phyloP scores from a whole-genome alignment of 2,329 filamentous ascomycete genomes.

The Epichloe brachyelytri region DNA sequence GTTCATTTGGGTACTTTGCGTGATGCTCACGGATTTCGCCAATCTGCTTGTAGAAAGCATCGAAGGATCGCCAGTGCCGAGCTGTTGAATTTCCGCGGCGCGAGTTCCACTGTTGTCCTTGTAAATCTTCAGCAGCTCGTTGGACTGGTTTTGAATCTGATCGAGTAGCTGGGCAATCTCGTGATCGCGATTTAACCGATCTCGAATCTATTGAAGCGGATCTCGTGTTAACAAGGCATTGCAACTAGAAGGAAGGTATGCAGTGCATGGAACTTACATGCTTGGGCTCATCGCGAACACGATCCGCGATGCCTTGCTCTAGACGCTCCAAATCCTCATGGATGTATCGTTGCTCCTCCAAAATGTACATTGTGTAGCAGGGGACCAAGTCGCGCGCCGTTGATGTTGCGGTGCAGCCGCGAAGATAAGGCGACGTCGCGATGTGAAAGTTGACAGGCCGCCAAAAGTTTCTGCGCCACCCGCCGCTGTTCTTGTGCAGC shows the following conservation, averaged over 20 bases:
- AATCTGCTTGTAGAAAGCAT: constrained; percentile 81
- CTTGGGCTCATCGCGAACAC: constrained; percentile 76
- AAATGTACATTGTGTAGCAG: constrained; percentile 52
- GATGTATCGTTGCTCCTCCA: constrained; percentile 87
- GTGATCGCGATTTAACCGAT: constrained; percentile 81
- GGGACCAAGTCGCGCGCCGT: neutral
- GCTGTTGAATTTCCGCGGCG: constrained; percentile 68
- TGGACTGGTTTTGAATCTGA: constrained; percentile 78
- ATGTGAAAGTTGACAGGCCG: neutral
- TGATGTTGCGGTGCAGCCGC: neutral
- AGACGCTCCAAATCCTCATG: constrained; percentile 95
- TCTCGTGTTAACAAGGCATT: constrained; percentile 11
- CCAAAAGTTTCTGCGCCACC: too few relatives aligned
- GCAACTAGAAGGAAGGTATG: neutral
- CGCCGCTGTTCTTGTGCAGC: too few relatives aligned
- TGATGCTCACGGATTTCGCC: constrained; percentile 77
- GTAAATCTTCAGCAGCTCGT: constrained; percentile 71
- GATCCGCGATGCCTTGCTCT: constrained; percentile 85
- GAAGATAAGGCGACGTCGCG: neutral
- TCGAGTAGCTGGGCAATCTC: constrained; percentile 77
- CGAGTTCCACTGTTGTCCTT: constrained; percentile 61
- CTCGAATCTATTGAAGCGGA: constrained; percentile 53
- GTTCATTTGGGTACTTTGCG: constrained; percentile 82
- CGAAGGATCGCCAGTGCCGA: constrained; percentile 76
- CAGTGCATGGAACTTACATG: constrained; percentile 44